Evolutionary conservation across 257 asterid species (phyloP).

Genomic region (Nicotiana attenuata): DNA sequence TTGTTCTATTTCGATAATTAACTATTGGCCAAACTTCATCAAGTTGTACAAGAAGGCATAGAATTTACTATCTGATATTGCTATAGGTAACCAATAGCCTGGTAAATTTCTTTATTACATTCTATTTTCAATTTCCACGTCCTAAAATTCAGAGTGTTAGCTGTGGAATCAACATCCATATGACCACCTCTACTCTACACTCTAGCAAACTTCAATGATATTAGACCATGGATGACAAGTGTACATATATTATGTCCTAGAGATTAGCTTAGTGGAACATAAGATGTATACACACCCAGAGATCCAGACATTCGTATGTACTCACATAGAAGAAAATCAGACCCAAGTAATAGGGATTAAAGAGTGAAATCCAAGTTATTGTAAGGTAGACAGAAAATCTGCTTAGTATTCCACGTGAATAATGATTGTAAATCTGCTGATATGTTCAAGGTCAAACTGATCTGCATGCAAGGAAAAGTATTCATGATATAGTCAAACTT

Average conservation of each 20-base stretch:
- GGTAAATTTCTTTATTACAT: background rate
- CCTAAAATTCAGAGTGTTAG: background rate
- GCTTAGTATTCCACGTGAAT: conserved; percentile 37
- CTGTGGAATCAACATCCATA: too few relatives aligned
- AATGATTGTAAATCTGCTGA: conserved; percentile 34
- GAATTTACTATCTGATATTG: background rate
- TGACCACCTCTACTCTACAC: too few relatives aligned
- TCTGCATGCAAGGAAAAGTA: too few relatives aligned
- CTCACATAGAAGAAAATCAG: background rate
- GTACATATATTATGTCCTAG: background rate
- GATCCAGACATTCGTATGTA: background rate
- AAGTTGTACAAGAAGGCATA: background rate
- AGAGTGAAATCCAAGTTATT: background rate
- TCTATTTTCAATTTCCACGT: background rate
- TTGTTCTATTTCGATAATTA: too few relatives aligned
- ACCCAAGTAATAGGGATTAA: background rate
- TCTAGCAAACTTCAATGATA: too few relatives aligned
- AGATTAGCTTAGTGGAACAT: background rate
- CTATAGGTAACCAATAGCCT: background rate
- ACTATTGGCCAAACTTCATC: background rate
- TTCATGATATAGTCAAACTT: too few relatives aligned
- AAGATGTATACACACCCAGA: background rate
- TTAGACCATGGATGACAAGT: background rate
- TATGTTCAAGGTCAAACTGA: conserved; percentile 14
- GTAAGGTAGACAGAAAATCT: background rate